phyloP scores from a whole-genome alignment of 768 basidiomycete genomes.

The Suillus variegatus region DNA sequence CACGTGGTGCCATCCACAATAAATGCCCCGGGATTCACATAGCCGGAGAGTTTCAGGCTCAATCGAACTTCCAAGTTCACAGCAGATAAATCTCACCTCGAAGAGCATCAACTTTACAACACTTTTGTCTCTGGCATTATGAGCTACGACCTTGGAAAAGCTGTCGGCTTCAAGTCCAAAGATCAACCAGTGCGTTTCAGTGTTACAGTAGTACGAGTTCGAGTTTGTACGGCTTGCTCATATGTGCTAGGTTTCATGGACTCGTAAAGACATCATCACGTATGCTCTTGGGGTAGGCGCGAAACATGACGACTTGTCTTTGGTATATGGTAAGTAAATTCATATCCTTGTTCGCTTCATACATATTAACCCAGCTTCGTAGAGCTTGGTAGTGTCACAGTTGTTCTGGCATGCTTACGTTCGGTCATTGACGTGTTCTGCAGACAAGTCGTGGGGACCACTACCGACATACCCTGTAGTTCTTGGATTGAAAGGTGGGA shows the following conservation, averaged over 20 bases:
- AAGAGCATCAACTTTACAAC: neutral
- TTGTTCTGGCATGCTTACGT: neutral
- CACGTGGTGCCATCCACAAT: neutral
- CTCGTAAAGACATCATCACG: slow-evolving; percentile 76
- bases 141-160: slow-evolving; percentile 62
- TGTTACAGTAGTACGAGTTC: neutral
- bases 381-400: slow-evolving; percentile 51
- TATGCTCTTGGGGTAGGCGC: slow-evolving; percentile 85
- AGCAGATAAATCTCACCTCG: neutral
- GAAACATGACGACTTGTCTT: slow-evolving; percentile 66
- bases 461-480: slow-evolving; percentile 89
- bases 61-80: neutral
- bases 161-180: slow-evolving; percentile 57
- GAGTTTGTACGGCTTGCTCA: neutral
- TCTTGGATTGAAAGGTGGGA: slow-evolving; percentile 63
- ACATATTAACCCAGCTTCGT: slow-evolving; percentile 3
- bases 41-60: neutral
- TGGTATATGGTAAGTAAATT: slow-evolving; percentile 64
- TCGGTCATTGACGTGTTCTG: neutral
- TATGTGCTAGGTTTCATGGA: slow-evolving; percentile 70
- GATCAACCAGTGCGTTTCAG: slow-evolving; percentile 52
- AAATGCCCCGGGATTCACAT: neutral
- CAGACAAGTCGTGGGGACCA: slow-evolving; percentile 70
- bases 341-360: neutral
- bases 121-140: slow-evolving; percentile 28